Evolutionary conservation across 2,329 filamentous ascomycete genomes (phyloP), one percentile per base, ranked within the genome.

Genomic region (Colletotrichum neosansevieriae): DNA sequence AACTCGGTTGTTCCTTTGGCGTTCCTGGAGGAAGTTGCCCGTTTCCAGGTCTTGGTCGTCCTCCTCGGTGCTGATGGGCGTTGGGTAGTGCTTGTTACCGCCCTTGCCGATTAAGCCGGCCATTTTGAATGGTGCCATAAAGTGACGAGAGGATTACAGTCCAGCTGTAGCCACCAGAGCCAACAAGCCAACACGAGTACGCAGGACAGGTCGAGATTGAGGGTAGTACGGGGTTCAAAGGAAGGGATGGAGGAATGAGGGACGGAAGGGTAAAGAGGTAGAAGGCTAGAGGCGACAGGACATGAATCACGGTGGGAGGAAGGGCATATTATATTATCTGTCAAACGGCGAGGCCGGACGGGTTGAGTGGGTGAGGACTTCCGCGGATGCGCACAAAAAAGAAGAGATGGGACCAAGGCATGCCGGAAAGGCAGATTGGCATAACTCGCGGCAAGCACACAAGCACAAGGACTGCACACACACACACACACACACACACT

Each of bases 281-380:
- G 57, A 58, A 65, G 53, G 67, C 49, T 57, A 58, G 34, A 5
- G 63, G 9, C 21, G 15, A 45, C 9, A 3, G 34, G 40, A 47
- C 24, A 47, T 49, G 61, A 68, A 65, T 59, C 65, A 60, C 61
- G 65, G 61, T 44, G 65, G 65, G 65, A 68, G 65, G 36, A 56
- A 58, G 65, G 61, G 65, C 65, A 68, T 68, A 68, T 65, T 68
- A 68, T 68, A 68, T 68, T 68, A 65, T 68, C 65, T 65, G 65
- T 68, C 60, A 64, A 64, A 45, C 65, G 65, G 65, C 65, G 65
- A 68, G 40, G 61, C 65, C 65, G 65, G 65, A 65, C 40, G 56
- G 65, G 61, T 50, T 63, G 49, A 36, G 59, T 63, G 49, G 59
- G 49, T 24, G 47, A 59, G 62, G 45, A 68, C 54, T 47, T 60